Percentiles rank a stretch among this genome's conserved stretches.
Conservation (phyloP, 73 alveolate genomes). For the Stentor roeselii region DNA sequence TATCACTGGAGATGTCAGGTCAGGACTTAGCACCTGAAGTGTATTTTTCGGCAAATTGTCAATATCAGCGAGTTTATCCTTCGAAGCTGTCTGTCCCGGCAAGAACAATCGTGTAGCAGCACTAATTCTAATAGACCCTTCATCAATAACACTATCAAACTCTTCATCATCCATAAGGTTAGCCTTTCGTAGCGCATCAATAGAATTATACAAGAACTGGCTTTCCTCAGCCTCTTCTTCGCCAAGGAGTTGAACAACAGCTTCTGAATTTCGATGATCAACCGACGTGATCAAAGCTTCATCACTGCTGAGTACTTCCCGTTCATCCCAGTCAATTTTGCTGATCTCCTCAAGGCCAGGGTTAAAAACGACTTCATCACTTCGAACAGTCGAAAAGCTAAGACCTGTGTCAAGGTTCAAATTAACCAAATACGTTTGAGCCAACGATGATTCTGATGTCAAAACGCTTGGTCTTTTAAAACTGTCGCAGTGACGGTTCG, state of each 20-base stretch:
- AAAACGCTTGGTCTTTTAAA: no score
- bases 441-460: no score
- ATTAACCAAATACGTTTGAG: no score
- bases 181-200: background rate
- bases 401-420: no score
- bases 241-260: background rate
- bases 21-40: background rate
- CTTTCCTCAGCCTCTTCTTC: background rate
- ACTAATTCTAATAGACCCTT: constrained; percentile 2
- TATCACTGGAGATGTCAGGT: background rate
- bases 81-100: background rate
- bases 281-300: background rate
- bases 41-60: background rate
- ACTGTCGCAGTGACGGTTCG: no score
- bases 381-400: no score
- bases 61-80: background rate
- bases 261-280: background rate
- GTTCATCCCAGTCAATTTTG: background rate
- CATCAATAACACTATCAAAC: background rate
- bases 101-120: background rate
- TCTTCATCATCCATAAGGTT: background rate
- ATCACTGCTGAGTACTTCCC: background rate
- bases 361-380: no score
- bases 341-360: no score
- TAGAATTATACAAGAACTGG: background rate